Conservation (phyloP, 1,284 basidiomycete genomes). For the Waitea zeae region DNA sequence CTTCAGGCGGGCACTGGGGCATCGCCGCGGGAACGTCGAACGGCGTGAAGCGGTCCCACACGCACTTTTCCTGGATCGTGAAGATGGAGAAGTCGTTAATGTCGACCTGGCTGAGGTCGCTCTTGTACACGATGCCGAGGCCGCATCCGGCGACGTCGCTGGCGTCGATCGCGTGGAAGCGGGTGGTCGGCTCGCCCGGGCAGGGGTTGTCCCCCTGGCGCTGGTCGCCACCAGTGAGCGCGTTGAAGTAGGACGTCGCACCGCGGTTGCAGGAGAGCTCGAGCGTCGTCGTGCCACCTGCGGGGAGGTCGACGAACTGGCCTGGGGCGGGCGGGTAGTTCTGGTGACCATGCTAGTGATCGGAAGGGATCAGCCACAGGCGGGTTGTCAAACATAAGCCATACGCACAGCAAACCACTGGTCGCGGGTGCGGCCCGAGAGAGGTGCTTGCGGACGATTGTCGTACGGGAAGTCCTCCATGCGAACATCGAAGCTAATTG, state of each 20-base stretch:
- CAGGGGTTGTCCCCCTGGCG: constrained; percentile 27
- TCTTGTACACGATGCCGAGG: constrained; percentile 56
- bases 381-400: too few relatives aligned
- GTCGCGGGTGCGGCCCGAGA: too few relatives aligned
- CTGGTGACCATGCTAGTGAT: too few relatives aligned
- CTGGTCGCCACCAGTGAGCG: constrained; percentile 19
- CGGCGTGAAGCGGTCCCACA: constrained; percentile 46
- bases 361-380: too few relatives aligned
- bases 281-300: constrained; percentile 26
- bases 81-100: constrained; percentile 46
- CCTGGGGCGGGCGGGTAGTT: constrained; percentile 33
- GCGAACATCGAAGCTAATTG: too few relatives aligned
- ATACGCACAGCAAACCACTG: too few relatives aligned
- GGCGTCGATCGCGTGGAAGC: constrained; percentile 35
- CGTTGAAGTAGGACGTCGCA: constrained; percentile 26
- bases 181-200: constrained; percentile 20
- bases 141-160: constrained; percentile 45
- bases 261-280: constrained; percentile 41
- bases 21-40: constrained; percentile 46
- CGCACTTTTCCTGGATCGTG: constrained; percentile 55
- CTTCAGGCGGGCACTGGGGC: constrained; percentile 45
- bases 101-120: constrained; percentile 25
- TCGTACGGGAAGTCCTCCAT: too few relatives aligned
- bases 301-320: constrained; percentile 40
- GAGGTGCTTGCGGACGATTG: too few relatives aligned